Evolutionary conservation across 805 yeast genomes (phyloP).

Genomic region (Barnettozyma siamensis): DNA sequence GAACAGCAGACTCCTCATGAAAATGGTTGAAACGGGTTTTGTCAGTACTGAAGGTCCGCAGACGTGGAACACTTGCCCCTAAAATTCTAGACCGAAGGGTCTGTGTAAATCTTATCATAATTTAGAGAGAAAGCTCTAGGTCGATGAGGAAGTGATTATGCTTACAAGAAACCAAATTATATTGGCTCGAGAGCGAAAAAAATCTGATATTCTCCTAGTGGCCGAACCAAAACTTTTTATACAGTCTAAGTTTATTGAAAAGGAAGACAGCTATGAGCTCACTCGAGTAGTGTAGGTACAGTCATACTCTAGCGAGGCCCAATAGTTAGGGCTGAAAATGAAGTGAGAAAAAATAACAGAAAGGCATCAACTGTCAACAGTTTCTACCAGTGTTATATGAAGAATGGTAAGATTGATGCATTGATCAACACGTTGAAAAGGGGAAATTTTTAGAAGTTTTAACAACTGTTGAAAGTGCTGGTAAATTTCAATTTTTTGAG

Average conservation of each 20-base stretch:
- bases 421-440: conserved; percentile 48
- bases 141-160: neutral
- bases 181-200: neutral
- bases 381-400: conserved; percentile 55
- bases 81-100: neutral
- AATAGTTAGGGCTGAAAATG: conserved; percentile 42
- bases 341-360: conserved; percentile 9
- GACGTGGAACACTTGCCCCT: neutral
- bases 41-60: neutral
- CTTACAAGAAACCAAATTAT: neutral
- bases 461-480: conserved; percentile 48
- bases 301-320: too few species aligned
- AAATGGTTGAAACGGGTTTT: neutral
- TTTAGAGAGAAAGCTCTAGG: neutral
- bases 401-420: conserved; percentile 40
- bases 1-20: neutral
- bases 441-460: conserved; percentile 61
- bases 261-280: too few species aligned
- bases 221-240: neutral
- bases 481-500: conserved; percentile 29
- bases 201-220: neutral
- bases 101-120: neutral
- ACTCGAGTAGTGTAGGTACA: too few species aligned
- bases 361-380: conserved; percentile 36
- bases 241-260: too few species aligned